Evolutionary conservation across 441 rosid genomes (phyloP), one percentile per base, ranked within the genome.

Genomic region (Gossypium davidsonii): DNA sequence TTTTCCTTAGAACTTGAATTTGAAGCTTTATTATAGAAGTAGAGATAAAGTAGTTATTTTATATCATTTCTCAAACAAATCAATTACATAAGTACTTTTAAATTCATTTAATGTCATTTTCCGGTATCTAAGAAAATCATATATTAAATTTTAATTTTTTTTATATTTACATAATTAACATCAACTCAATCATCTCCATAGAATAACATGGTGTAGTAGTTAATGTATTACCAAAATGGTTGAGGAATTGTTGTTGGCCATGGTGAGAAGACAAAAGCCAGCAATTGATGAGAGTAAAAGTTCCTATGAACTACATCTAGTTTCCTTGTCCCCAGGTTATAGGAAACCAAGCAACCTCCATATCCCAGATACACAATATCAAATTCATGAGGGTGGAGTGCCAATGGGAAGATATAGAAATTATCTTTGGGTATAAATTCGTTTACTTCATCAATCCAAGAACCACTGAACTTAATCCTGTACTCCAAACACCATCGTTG

Each of bases 321-420:
- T 60, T 48, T 72, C 37, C 74, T 48, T 28, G 68, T 59, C 58
- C 4, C 12, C 48, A 72, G 42, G 42, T 28, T 72, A 63, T 48
- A 72, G 0, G 58, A 60, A 26, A 72, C 25, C 59, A 60, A 39
- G 18, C 67, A 72, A 46, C 74, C 68, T 60, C 68, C 56, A 12
- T 42, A 44, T 11, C 67, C 67, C 57, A 72, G 34, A 48, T 72
- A 72, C 10, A 72, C 74, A 9, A 46, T 2, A 15, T 46, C 56
- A 25, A 26, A 15, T 59, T 59, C 74, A 71, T 20, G 42, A 8
- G 74, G 74, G 25, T 71, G 67, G 15, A 59, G 67, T n/a, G 74
- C 58, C 74, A 71, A 31, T 15, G 74, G 74, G 44, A 71, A 71
- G 48, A 64, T n/a, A 26, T 25, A 66, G 23, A 74, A 65, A 25